Evolutionary conservation across 2,329 filamentous ascomycete genomes (phyloP).

Genomic region (Alternaria burnsii): DNA sequence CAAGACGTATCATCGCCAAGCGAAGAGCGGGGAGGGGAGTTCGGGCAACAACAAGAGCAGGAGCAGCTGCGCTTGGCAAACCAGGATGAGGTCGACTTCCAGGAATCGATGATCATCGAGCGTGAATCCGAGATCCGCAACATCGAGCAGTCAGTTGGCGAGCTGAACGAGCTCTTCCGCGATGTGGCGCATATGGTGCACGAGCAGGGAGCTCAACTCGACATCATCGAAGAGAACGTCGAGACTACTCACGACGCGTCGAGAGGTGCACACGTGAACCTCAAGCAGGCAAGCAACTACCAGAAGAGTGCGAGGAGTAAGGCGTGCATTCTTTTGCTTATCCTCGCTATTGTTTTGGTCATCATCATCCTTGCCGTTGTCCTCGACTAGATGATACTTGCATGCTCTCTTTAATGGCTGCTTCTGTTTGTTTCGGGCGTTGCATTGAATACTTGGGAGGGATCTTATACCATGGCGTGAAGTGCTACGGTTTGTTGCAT

Average conservation of each 20-base stretch:
- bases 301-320: constrained; percentile 96
- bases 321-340: constrained; percentile 89
- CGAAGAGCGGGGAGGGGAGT: constrained; percentile 51
- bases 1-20: constrained; percentile 63
- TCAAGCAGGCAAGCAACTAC: constrained; percentile 85
- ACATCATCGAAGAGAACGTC: constrained; percentile 88
- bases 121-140: constrained; percentile 96
- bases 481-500: background rate
- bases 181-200: constrained; percentile 98
- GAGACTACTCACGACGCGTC: constrained; percentile 83
- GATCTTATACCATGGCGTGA: constrained; percentile 22
- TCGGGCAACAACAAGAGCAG: constrained; percentile 63
- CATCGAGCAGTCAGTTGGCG: constrained; percentile 94
- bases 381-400: constrained; percentile 64
- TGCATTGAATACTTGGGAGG: constrained; percentile 15
- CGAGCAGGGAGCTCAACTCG: constrained; percentile 89
- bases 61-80: constrained; percentile 83
- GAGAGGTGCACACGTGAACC: constrained; percentile 82
- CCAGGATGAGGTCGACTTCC: constrained; percentile 96
- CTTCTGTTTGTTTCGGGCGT: constrained; percentile 9
- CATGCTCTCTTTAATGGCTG: background rate
- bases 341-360: constrained; percentile 85
- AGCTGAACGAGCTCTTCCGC: constrained; percentile 94
- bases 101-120: constrained; percentile 93
- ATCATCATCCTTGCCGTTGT: constrained; percentile 90